Base-by-base conservation (phyloP, 108 stramenopile species). In the Skeletonema menzelii region DNA sequence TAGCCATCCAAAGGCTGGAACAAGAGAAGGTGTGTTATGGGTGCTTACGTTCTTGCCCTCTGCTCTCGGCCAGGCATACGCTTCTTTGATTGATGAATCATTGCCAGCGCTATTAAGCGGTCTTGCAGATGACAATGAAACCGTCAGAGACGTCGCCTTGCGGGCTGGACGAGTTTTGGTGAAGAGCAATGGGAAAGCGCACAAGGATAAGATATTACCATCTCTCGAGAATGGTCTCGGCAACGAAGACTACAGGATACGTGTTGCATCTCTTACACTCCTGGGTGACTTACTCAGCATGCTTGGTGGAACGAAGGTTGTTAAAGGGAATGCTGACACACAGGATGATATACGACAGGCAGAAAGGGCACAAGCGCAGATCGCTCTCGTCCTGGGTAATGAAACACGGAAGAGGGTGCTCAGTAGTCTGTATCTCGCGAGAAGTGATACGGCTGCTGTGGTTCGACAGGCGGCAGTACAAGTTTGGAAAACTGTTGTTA, bases 1-100 rank as follows among this genome's bases (percentile, higher is more conserved):
- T 56, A 86, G 82, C 64, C 93, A 97, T 63, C 96, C 97, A 4
- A 86, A 95, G 66, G 79, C 88, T 7, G 79, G 92, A 53, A 97
- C 95, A 12, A 84, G 98, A 55, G 98, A 99, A 75, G 99, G 99
- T 20, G 94, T 98, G n/a, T 79, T 99, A 13, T 99, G 99, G 99
- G 86, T 99, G 31, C 87, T 99, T 44, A 96, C 95, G n/a, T 99
- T 98, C 75, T 87, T 99, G 58, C 99, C 99, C 2, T 90, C 95
- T 27, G 82, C 93, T 24, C 76, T 98, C 26, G 91, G 88, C 8
- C 93, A 96, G 68, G 88, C 76, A 17, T 99, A 97, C 73, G 80
- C 91, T 20, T 76, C 84, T 12, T 72, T 95, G 35, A 88, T 99
- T 47, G 92, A 93, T 58, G 80, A 56, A 53, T 92, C 95, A 15